Evolutionary conservation across 352 stramenopile genomes (phyloP), one percentile per base, ranked within the genome.

Genomic region (Phytopythium kandeliae): DNA sequence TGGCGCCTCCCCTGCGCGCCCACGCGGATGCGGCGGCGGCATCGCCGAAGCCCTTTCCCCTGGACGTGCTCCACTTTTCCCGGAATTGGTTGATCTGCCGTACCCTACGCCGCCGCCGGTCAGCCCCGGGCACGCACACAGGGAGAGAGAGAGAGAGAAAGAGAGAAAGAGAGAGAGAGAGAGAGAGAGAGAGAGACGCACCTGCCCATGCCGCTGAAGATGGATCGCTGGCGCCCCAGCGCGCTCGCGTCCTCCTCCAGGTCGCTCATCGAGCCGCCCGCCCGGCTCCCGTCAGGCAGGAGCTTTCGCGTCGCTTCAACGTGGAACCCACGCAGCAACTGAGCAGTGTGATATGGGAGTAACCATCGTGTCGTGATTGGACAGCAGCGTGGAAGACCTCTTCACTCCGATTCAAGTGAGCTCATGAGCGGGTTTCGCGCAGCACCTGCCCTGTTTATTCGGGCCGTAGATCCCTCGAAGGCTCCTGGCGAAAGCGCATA

Each of bases 31-130:
- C 37, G 33, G 61, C 26, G 10, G 63, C 38, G 3, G 56, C 47
- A 1, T 62, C 51, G 8, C 13, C 26, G 25, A 31, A 8, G 7
- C 22, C 45, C 16, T 57, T 40, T 10, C 34, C 19, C 28, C 53
- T 57, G 31, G 52, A 55, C 10, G 57, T 48, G 41, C 58, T 71
- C 72, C 69, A 83, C 30, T 83, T 83, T 28, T 78, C 71, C 6
- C 71, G 65, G 2, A 81, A 46, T 31, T 78, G 67, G 48, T 81
- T 73, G 48, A 78, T 81, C 28, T 81, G 63, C 37, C 72, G 72
- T 45, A 80, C 70, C 37, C 70, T 77, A 17, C n/a, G 42, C 5
- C 13, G 9, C 22, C 8, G 5, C 21, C 24, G 25, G 10, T 22
- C 44, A 36, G 25, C 16, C 38, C 5, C 41, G 21, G 7, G n/a